Percentiles rank a stretch among this genome's conserved stretches.
These are phyloP conservation scores for rapeseed (Brassica napus) DNA, from an alignment of 345 rosid genomes.

Conservation along the genomic window DNA sequence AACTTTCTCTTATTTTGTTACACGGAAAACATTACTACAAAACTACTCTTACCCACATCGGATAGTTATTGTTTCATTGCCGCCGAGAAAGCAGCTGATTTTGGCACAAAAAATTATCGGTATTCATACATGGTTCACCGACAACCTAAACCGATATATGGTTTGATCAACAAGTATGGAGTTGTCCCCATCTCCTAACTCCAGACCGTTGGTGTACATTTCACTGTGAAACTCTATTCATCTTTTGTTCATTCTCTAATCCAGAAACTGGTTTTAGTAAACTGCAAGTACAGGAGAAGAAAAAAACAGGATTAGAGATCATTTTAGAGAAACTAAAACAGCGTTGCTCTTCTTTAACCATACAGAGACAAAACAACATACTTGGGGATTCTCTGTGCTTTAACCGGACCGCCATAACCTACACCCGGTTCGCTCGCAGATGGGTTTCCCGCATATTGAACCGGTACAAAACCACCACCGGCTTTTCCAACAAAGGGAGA, in stretches of 20 bases:
- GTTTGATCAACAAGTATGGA: conserved; percentile 22
- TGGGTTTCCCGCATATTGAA: conserved; percentile 53
- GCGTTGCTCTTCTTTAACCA: neutral
- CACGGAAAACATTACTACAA: conserved; percentile 18
- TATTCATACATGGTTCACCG: conserved; percentile 25
- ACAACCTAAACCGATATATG: conserved; percentile 32
- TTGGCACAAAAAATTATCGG: conserved; percentile 8
- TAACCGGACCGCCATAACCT: conserved; percentile 38
- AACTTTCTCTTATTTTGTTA: conserved; percentile 25
- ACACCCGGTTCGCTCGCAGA: conserved; percentile 44
- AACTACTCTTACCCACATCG: conserved; percentile 11
- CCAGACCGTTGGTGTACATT: neutral
- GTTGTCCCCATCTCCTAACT: neutral
- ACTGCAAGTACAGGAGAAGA: conserved; percentile 41
- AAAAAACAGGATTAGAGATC: neutral
- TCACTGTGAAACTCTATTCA: conserved; percentile 42
- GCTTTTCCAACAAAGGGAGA: conserved; percentile 51
- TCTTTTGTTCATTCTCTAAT: conserved; percentile 42
- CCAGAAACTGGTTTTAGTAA: conserved; percentile 52
- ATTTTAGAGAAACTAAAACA: neutral
- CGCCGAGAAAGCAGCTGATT: conserved; percentile 30
- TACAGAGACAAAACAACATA: conserved; percentile 34
- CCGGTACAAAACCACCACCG: conserved; percentile 52
- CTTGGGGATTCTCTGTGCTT: conserved; percentile 43
- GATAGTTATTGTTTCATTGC: conserved; percentile 18